Conservation (phyloP, 2,329 filamentous ascomycete species). For the Aspergillus viridinutans region DNA sequence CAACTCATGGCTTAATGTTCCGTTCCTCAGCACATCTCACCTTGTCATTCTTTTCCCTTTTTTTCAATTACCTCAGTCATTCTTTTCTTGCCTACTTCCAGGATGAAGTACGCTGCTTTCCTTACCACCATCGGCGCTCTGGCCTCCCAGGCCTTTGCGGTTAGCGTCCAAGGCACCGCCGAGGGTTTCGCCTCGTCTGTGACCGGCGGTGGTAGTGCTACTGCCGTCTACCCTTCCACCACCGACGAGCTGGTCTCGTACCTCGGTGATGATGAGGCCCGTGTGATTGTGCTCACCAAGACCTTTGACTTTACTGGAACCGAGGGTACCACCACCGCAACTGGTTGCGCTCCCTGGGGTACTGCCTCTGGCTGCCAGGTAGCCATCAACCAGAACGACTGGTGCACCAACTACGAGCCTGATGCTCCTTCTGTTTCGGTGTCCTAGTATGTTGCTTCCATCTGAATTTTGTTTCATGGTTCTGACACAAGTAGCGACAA, state of each 20-base stretch:
- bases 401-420: constrained; percentile 58
- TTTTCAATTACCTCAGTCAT: neutral
- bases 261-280: constrained; percentile 50
- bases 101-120: neutral
- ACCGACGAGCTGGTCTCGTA: constrained; percentile 57
- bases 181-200: constrained; percentile 51
- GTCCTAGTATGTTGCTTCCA: constrained; percentile 22
- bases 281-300: constrained; percentile 50
- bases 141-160: constrained; percentile 8
- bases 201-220: constrained; percentile 57
- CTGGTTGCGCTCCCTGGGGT: constrained; percentile 58
- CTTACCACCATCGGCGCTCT: neutral
- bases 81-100: neutral
- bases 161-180: constrained; percentile 29
- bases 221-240: constrained; percentile 51
- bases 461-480: neutral
- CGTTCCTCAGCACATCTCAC: neutral
- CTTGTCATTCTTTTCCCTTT: neutral
- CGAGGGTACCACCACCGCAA: constrained; percentile 42
- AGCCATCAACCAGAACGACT: constrained; percentile 57
- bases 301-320: constrained; percentile 18
- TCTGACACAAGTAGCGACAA: constrained; percentile 37
- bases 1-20: neutral
- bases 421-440: constrained; percentile 46
- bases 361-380: constrained; percentile 52